Conservation (phyloP, 2,329 filamentous ascomycete species). For the Fusarium sp. region DNA sequence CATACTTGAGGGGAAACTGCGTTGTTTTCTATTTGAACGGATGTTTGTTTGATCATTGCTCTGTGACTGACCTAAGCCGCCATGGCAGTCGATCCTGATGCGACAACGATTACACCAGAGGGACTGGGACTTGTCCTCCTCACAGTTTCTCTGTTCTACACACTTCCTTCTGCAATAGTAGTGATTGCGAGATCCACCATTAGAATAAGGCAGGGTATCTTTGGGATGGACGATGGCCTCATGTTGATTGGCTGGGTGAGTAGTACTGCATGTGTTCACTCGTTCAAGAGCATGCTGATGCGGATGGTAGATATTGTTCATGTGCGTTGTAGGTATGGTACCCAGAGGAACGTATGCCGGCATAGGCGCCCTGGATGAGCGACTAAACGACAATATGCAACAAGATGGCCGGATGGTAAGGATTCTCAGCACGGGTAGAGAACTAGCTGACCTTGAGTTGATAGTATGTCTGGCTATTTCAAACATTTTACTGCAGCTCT, state of each 20-base stretch:
- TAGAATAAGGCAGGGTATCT: slow-evolving; percentile 5
- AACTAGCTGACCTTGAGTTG: background rate
- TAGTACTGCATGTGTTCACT: background rate
- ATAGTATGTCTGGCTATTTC: slow-evolving; percentile 28
- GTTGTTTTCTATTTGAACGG: background rate
- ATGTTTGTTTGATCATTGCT: background rate
- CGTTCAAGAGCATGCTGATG: background rate
- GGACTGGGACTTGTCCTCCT: slow-evolving; percentile 21
- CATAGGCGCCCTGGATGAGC: slow-evolving; percentile 14
- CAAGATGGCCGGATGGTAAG: slow-evolving; percentile 18
- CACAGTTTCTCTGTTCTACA: slow-evolving; percentile 11
- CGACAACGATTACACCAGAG: slow-evolving; percentile 8
- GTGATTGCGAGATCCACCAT: slow-evolving; percentile 13
- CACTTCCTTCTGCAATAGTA: background rate
- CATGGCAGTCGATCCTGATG: background rate
- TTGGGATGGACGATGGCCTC: slow-evolving; percentile 26
- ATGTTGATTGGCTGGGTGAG: slow-evolving; percentile 35
- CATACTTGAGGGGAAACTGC: background rate
- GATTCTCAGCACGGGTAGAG: too few species aligned
- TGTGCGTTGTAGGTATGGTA: background rate
- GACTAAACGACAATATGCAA: slow-evolving; percentile 15
- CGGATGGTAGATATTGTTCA: slow-evolving; percentile 13
- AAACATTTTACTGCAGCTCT: slow-evolving; percentile 14
- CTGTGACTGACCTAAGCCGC: background rate
- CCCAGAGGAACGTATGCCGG: slow-evolving; percentile 6